Conservation (phyloP, 176 grass and related monocot species). For the Hordeum marinum region DNA sequence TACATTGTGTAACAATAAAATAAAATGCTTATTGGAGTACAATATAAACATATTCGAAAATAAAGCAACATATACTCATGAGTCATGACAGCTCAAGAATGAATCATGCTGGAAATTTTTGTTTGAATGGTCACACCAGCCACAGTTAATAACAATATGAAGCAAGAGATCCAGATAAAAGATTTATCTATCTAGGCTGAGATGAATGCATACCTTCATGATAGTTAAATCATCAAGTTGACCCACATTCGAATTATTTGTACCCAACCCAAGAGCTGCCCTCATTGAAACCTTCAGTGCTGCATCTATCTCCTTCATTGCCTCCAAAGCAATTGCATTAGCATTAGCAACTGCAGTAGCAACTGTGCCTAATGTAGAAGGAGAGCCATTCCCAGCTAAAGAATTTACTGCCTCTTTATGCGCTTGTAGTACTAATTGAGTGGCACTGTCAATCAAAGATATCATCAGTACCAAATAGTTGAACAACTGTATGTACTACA, state of each 20-base stretch:
- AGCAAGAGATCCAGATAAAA: slow-evolving; percentile 11
- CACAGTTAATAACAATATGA: background rate
- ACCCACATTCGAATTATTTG: slow-evolving; percentile 55
- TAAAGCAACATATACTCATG: background rate
- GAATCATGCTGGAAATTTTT: background rate
- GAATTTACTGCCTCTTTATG: slow-evolving; percentile 97
- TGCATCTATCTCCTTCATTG: slow-evolving; percentile 84
- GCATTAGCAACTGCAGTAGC: slow-evolving; percentile 91
- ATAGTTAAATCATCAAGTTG: slow-evolving; percentile 94
- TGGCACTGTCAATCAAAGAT: slow-evolving; percentile 55
- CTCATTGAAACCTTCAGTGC: slow-evolving; percentile 87
- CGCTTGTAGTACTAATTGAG: slow-evolving; percentile 80
- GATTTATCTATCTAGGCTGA: background rate
- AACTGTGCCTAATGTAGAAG: slow-evolving; percentile 74
- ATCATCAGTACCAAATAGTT: slow-evolving; percentile 14
- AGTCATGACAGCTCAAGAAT: background rate
- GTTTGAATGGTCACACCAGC: background rate
- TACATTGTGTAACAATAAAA: background rate
- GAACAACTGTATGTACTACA: background rate
- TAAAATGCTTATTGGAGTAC: background rate
- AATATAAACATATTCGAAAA: background rate
- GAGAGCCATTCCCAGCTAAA: slow-evolving; percentile 68
- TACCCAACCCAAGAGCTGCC: slow-evolving; percentile 61
- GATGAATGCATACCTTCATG: slow-evolving; percentile 73
- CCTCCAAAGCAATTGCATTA: slow-evolving; percentile 83